These are phyloP conservation scores for Mucor indicus DNA, from an alignment of 371 early-diverging fungal genomes.

Conservation along the genomic window DNA sequence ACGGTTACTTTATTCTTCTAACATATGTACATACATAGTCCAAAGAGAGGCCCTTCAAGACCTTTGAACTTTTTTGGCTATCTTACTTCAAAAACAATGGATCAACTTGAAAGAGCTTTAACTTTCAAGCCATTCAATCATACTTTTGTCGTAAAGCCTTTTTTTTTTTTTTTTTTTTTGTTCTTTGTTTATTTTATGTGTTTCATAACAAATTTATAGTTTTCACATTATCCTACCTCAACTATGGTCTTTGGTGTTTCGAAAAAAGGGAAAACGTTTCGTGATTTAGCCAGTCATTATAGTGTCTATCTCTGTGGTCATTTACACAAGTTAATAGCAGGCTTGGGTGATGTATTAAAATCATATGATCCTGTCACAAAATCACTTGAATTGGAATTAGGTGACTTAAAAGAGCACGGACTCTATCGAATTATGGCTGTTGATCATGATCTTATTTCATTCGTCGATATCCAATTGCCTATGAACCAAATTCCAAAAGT, in stretches of 20 bases:
- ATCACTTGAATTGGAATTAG: constrained; percentile 82
- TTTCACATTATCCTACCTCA: constrained; percentile 83
- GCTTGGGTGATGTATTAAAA: constrained; percentile 64
- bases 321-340: constrained; percentile 73
- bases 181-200: background rate
- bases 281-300: constrained; percentile 56
- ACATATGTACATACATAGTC: constrained; percentile 31
- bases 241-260: constrained; percentile 74
- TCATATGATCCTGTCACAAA: constrained; percentile 56
- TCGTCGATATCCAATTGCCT: constrained; percentile 69
- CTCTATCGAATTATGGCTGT: constrained; percentile 81
- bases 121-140: constrained; percentile 52
- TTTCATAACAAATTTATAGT: constrained; percentile 26
- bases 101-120: constrained; percentile 51
- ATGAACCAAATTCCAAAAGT: constrained; percentile 49
- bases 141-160: constrained; percentile 54
- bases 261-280: constrained; percentile 56
- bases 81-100: constrained; percentile 73
- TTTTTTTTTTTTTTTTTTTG: background rate
- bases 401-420: constrained; percentile 85
- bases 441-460: constrained; percentile 84
- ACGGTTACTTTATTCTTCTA: background rate
- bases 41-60: constrained; percentile 72
- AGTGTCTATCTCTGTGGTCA: constrained; percentile 87
- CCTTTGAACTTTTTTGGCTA: constrained; percentile 93